These are phyloP conservation scores for Pythium biforme DNA, from an alignment of 352 stramenopile genomes.

Conservation along the genomic window DNA sequence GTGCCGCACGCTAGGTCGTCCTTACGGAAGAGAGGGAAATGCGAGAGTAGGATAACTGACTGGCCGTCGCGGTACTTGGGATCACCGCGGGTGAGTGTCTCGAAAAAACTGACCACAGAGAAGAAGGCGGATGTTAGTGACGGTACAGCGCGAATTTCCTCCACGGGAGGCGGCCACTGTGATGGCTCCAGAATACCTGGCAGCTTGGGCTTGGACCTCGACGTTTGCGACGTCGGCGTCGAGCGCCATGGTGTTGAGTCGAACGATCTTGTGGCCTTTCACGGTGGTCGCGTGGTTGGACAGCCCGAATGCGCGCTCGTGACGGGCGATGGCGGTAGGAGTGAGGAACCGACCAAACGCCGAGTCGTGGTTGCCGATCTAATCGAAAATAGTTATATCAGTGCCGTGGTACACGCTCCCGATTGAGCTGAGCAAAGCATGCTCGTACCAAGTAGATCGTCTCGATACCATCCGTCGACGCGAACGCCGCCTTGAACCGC, in stretches of 20 bases:
- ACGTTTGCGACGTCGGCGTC: slow-evolving; percentile 51
- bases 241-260: slow-evolving; percentile 79
- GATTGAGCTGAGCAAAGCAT: too few species aligned
- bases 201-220: slow-evolving; percentile 48
- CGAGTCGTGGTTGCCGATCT: slow-evolving; percentile 81
- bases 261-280: slow-evolving; percentile 53
- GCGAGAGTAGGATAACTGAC: slow-evolving; percentile 54
- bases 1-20: slow-evolving; percentile 61
- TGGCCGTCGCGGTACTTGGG: slow-evolving; percentile 17
- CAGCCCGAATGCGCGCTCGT: slow-evolving; percentile 56
- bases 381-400: too few species aligned
- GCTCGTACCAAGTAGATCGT: slow-evolving; percentile 54
- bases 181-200: too few species aligned
- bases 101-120: slow-evolving; percentile 37
- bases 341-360: slow-evolving; percentile 55
- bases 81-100: slow-evolving; percentile 36
- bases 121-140: not conserved
- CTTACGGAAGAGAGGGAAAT: slow-evolving; percentile 55
- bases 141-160: not conserved
- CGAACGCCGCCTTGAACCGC: slow-evolving; percentile 47
- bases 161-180: too few species aligned
- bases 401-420: too few species aligned
- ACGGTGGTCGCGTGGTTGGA: slow-evolving; percentile 55
- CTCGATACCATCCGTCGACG: slow-evolving; percentile 36
- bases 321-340: slow-evolving; percentile 41